Percentiles rank a stretch among this genome's conserved stretches.
Conservation (phyloP, 345 rosid species). For the Nasturtium officinale region DNA sequence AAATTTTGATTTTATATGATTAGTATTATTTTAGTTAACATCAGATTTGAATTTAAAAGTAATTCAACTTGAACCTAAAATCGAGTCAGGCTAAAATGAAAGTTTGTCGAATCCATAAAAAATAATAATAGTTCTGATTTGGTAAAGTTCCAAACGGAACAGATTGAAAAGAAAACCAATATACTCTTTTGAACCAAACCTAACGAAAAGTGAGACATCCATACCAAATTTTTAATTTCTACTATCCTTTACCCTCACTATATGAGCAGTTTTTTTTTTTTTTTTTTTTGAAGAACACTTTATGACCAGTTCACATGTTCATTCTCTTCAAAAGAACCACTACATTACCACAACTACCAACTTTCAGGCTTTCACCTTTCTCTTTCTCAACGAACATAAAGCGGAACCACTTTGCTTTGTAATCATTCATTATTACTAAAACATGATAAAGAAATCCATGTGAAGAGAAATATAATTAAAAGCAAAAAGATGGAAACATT, state of each 20-base stretch:
- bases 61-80: too few species aligned
- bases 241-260: not conserved
- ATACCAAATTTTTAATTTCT: not conserved
- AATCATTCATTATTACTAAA: slow-evolving; percentile 23
- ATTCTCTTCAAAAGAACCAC: slow-evolving; percentile 15
- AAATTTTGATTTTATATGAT: too few species aligned
- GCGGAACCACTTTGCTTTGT: slow-evolving; percentile 28
- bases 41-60: too few species aligned
- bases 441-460: not conserved
- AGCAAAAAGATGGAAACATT: slow-evolving; percentile 20
- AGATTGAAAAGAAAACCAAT: not conserved
- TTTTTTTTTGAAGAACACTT: too few species aligned
- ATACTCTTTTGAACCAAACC: not conserved
- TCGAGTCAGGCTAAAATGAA: too few species aligned
- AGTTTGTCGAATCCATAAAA: too few species aligned
- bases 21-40: too few species aligned
- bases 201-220: not conserved
- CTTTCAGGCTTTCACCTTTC: slow-evolving; percentile 30
- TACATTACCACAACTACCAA: slow-evolving; percentile 25
- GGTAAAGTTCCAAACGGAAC: not conserved
- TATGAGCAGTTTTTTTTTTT: too few species aligned
- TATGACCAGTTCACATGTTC: not conserved
- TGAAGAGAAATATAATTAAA: slow-evolving; percentile 23
- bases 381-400: slow-evolving; percentile 31
- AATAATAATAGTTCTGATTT: too few species aligned